Base-by-base conservation (phyloP, 345 rosid genomes). In the Noccaea caerulescens region DNA sequence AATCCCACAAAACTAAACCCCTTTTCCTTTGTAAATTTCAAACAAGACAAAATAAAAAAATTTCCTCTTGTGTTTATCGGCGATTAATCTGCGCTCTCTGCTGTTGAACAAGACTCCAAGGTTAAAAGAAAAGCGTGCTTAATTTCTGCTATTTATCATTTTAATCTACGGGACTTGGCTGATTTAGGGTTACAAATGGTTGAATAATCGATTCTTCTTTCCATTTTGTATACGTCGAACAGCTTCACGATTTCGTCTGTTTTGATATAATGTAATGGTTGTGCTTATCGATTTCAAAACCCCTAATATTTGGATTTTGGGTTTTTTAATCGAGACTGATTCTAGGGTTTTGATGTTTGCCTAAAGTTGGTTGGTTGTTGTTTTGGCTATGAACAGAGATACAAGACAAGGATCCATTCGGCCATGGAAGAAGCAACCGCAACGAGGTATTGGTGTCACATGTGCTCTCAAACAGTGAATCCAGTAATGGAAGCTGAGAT, bases 391-490 rank as follows among this genome's bases (percentile, higher is more conserved):
- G 49, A 7, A 14, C 38, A 73, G 72, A 10, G 32, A 6, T 25
- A 18, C 45, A 49, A 58, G n/a, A n/a, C n/a, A n/a, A 38, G 30
- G 62, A 43, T 23, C 27, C 27, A 23, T 61, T 60, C 37, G 8
- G 34, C 16, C 4, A 70, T 76, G 80, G 80, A 76, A 33, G 76
- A 58, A 71, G 62, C 71, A 32, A 6, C 47, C 7, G 72, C 68
- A 7, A 45, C 63, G 42, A 76, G 63, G 68, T 77, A 77, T 59
- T 77, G 80, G 80, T 75, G 80, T 57, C 78, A 89, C 80, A 63
- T 75, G 72, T 92, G 88, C 30, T 78, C 80, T 33, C 85, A 42
- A 36, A 61, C 74, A 45, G 91, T 92, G 80, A 79, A 72, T 57
- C 91, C 85, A 9, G 38, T 66, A 3, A 52, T 61, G 75, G 96